Evolutionary conservation across 1,139 yeast genomes (phyloP).

Genomic region (Yamadazyma pseudoaaseri): DNA sequence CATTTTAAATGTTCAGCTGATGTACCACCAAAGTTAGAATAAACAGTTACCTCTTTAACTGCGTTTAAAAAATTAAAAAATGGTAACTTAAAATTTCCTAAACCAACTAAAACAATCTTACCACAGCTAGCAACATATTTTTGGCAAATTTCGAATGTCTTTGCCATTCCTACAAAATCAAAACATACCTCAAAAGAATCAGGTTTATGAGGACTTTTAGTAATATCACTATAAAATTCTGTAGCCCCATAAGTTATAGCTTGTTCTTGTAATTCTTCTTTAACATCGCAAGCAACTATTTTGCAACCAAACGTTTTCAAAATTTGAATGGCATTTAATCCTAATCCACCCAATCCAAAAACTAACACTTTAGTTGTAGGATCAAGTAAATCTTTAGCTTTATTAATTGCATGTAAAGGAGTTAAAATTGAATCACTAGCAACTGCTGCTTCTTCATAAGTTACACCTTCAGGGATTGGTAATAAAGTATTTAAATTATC

Average conservation of each 20-base stretch:
- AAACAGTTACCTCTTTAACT: conserved; percentile 39
- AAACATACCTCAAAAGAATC: conserved; percentile 40
- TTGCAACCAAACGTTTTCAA: conserved; percentile 39
- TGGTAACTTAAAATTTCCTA: conserved; percentile 34
- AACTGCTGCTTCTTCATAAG: conserved; percentile 48
- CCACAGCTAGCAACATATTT: conserved; percentile 37
- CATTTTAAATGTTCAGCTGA: conserved; percentile 44
- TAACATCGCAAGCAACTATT: conserved; percentile 41
- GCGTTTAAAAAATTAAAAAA: conserved; percentile 37
- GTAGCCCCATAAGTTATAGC: conserved; percentile 43
- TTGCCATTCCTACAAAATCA: conserved; percentile 47
- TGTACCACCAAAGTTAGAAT: conserved; percentile 48
- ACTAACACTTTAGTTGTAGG: conserved; percentile 43
- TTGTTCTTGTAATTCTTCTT: conserved; percentile 24
- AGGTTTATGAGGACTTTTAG: conserved; percentile 23
- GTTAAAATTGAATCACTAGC: conserved; percentile 52
- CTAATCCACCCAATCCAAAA: conserved; percentile 52
- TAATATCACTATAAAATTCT: conserved; percentile 38
- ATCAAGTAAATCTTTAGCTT: conserved; percentile 29
- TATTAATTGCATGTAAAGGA: conserved; percentile 49
- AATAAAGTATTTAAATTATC: conserved; percentile 34
- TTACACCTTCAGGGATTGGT: conserved; percentile 47
- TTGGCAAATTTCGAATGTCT: conserved; percentile 34
- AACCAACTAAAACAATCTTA: conserved; percentile 44
- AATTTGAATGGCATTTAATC: conserved; percentile 49